phyloP scores from a whole-genome alignment of 805 yeast species.

The Debaryomyces prosopidis region DNA sequence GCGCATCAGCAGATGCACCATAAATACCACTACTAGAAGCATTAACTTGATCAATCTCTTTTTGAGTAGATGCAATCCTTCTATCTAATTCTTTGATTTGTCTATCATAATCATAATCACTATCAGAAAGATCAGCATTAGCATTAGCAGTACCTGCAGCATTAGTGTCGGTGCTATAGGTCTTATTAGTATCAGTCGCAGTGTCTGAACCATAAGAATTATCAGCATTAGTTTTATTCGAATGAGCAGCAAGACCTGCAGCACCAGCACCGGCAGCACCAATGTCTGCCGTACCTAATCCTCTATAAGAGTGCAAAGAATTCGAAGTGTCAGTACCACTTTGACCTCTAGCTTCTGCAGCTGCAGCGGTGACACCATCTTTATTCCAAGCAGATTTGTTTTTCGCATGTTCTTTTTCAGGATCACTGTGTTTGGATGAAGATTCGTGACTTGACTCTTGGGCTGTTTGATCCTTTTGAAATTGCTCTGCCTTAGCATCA shows the following conservation, averaged over 20 bases:
- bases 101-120: conserved; percentile 18
- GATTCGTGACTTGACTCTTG: not conserved
- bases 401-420: conserved; percentile 21
- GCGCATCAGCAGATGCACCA: conserved; percentile 1
- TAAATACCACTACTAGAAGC: not conserved
- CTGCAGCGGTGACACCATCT: conserved; percentile 24
- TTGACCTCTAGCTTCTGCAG: conserved; percentile 11
- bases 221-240: not conserved
- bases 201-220: not conserved
- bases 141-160: not conserved
- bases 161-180: not conserved
- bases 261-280: conserved; percentile 7
- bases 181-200: conserved; percentile 8
- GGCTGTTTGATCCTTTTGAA: not conserved
- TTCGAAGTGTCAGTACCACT: not conserved
- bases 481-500: conserved; percentile 4
- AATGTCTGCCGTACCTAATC: not conserved
- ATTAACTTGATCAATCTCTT: conserved; percentile 14
- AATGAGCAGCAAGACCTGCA: conserved; percentile 9
- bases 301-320: conserved; percentile 2
- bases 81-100: conserved; percentile 23
- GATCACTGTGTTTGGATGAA: conserved; percentile 15
- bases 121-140: not conserved
- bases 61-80: conserved; percentile 25
- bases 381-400: conserved; percentile 35